These are phyloP conservation scores for Yarrowia osloensis DNA, from an alignment of 805 yeast genomes.

Conservation along the genomic window DNA sequence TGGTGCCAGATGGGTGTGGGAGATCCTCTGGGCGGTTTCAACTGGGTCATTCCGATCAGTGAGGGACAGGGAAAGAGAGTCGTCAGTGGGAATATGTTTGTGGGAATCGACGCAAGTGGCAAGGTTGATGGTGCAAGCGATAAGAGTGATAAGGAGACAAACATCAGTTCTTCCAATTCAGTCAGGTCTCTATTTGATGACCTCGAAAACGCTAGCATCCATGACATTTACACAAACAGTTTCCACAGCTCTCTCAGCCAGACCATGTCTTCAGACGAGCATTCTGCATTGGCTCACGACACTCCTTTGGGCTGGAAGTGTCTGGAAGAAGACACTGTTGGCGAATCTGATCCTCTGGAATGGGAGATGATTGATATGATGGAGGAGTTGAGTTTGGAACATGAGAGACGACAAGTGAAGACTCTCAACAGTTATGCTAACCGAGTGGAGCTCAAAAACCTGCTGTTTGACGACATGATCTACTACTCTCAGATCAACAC, in stretches of 20 bases:
- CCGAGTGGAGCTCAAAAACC: constrained; percentile 28
- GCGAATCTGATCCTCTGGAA: constrained; percentile 5
- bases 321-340: constrained; percentile 36
- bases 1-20: constrained; percentile 45
- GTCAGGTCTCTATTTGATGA: neutral
- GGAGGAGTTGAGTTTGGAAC: neutral
- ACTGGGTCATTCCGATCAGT: constrained; percentile 40
- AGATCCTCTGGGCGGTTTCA: constrained; percentile 40
- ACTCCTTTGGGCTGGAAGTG: constrained; percentile 33
- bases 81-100: constrained; percentile 33
- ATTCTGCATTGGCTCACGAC: constrained; percentile 3
- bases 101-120: neutral
- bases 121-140: no score
- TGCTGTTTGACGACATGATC: neutral
- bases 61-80: constrained; percentile 32
- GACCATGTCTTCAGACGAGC: neutral
- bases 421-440: neutral
- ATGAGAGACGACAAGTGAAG: neutral
- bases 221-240: neutral
- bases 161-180: neutral
- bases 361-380: constrained; percentile 30
- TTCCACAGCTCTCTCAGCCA: neutral
- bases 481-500: constrained; percentile 17
- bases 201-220: neutral
- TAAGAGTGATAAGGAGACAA: no score